Base-by-base conservation (phyloP, 2,329 filamentous ascomycete genomes). In the Penicillium sp. region DNA sequence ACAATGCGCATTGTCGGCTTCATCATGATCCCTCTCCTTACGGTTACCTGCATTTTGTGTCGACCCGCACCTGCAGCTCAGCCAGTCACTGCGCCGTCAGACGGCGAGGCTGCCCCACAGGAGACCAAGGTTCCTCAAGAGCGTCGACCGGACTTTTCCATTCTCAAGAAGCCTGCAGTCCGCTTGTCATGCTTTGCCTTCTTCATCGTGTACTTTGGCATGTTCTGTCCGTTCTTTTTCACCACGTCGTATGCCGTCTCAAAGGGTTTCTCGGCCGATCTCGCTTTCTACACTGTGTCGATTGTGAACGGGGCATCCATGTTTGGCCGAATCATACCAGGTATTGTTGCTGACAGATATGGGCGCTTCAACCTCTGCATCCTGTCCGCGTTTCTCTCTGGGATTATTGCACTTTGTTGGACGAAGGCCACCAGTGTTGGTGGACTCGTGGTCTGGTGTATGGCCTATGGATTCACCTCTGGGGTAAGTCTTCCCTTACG, bases 391-490 rank as follows among this genome's bases (percentile, higher is more conserved):
- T 55, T 74, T 2, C 58, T 66, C 0, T 75, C 79, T 1, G 78
- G 75, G 0, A 65, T 81, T 0, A 71, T 82, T 29, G 80, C 78
- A 1, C 74, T 84, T n/a, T 79, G 76, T 30, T 81, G 83, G 74
- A 81, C 79, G 3, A 75, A 73, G 19, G 80, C 79, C 1, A 76
- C 73, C 1, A 75, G 70, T 13, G 75, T 79, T 7, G 77, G 80
- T 0, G 81, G 80, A 0, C 72, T 83, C 59, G 76, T 83, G 1
- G 67, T 80, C 4, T 84, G 79, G 65, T 76, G 77, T 0, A 73
- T 77, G 15, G 77, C 76, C 0, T 83, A 82, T 65, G 81, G 82
- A 0, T 83, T 84, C 61, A 71, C 74, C 1, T 83, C 80, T 2
- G 81, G 81, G 0, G 80, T 82, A 58, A 64, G 70, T 61, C 13